phyloP scores from a whole-genome alignment of 164 flowering plant genomes.

The Stephania yunnanensis region DNA sequence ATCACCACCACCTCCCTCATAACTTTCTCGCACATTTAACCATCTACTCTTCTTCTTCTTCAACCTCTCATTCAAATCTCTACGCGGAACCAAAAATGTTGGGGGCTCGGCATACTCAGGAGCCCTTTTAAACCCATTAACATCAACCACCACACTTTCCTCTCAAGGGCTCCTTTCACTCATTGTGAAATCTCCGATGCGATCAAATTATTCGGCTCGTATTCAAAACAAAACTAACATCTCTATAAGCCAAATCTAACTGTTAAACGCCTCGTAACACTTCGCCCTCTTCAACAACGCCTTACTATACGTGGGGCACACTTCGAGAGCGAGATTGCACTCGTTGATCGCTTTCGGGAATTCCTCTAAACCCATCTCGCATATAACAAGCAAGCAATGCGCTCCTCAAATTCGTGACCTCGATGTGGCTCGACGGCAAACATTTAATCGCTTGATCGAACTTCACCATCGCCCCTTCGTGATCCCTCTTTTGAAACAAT shows the following conservation, averaged over 20 bases:
- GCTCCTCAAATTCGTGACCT: conserved; percentile 56
- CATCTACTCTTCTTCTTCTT: conserved; percentile 34
- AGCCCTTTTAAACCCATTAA: conserved; percentile 27
- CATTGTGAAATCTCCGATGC: conserved; percentile 71
- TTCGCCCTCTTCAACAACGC: conserved; percentile 77
- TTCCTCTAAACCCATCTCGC: conserved; percentile 73
- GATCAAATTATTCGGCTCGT: conserved; percentile 67
- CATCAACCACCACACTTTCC: conserved; percentile 32
- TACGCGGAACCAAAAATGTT: conserved; percentile 9
- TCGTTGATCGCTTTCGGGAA: conserved; percentile 74
- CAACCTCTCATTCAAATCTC: conserved; percentile 36
- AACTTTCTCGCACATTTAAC: too few species aligned
- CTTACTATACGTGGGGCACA: conserved; percentile 70
- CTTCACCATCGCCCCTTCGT: conserved; percentile 70
- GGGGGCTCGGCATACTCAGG: conserved; percentile 38
- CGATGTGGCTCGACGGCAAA: conserved; percentile 66
- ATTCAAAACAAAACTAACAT: conserved; percentile 48
- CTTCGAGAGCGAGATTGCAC: conserved; percentile 82
- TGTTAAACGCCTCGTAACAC: conserved; percentile 74
- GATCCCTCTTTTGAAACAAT: conserved; percentile 70
- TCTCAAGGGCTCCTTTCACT: conserved; percentile 39
- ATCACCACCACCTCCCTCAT: conserved; percentile 7
- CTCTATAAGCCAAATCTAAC: conserved; percentile 68
- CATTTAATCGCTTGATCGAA: conserved; percentile 77
- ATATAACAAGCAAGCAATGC: conserved; percentile 79